phyloP scores from a whole-genome alignment of 176 grass and related monocot species.

The Zea mays region Zm-B73-REFERENCE-NAM-5.0 NC_050099.1:201189001-201189500 shows the following conservation, averaged over 20 bases:
- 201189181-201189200: slow-evolving; percentile 73
- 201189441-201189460: slow-evolving; percentile 24
- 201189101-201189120: not conserved
- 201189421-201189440: slow-evolving; percentile 56
- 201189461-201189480: slow-evolving; percentile 15
- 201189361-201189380: slow-evolving; percentile 93
- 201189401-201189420: slow-evolving; percentile 91
- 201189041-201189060: slow-evolving; percentile 15
- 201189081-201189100: slow-evolving; percentile 15
- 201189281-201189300: slow-evolving; percentile 74
- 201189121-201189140: not conserved
- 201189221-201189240: slow-evolving; percentile 89
- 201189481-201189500: slow-evolving; percentile 17
- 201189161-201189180: slow-evolving; percentile 79
- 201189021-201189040: slow-evolving; percentile 14
- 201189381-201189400: slow-evolving; percentile 78
- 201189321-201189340: slow-evolving; percentile 24
- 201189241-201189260: slow-evolving; percentile 75
- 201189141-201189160: slow-evolving; percentile 77
- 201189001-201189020: slow-evolving; percentile 2
- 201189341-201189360: slow-evolving; percentile 37
- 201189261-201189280: slow-evolving; percentile 83
- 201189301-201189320: slow-evolving; percentile 29
- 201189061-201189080: not conserved
- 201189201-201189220: slow-evolving; percentile 75